Evolutionary conservation across 2,329 filamentous ascomycete genomes (phyloP).

Genomic region (Stylonectria norvegica): DNA sequence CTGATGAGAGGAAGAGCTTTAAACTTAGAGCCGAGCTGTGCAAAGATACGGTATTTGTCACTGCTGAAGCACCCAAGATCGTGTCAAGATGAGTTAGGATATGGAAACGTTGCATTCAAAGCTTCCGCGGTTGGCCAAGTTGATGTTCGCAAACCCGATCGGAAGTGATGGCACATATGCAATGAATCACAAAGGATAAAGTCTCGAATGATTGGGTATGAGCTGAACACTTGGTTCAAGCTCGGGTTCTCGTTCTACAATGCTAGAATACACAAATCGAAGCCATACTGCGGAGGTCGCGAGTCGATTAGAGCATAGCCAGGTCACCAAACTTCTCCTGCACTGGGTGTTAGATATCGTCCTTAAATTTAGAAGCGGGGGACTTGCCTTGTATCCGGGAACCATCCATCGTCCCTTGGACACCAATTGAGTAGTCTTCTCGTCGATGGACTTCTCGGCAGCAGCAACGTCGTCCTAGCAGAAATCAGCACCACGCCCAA

Average conservation of each 20-base stretch:
- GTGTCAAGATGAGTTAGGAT: no score
- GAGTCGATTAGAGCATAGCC: slow-evolving; percentile 74
- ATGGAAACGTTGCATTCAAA: no score
- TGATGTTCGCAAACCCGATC: no score
- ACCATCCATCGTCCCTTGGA: slow-evolving; percentile 98
- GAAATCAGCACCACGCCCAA: slow-evolving; percentile 24
- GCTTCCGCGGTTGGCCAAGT: no score
- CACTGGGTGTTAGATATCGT: slow-evolving; percentile 43
- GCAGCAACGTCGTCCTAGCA: slow-evolving; percentile 86
- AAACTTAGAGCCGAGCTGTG: no score
- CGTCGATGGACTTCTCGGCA: slow-evolving; percentile 93
- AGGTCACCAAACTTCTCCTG: slow-evolving; percentile 99
- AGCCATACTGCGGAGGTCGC: slow-evolving; percentile 36
- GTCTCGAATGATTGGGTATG: slow-evolving; percentile 28
- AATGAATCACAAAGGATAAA: slow-evolving; percentile 22
- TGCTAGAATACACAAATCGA: slow-evolving; percentile 65
- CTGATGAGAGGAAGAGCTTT: no score
- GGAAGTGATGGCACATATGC: slow-evolving; percentile 2
- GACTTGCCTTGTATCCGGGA: slow-evolving; percentile 93
- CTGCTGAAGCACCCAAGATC: no score
- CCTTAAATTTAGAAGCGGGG: background rate
- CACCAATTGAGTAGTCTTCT: slow-evolving; percentile 92
- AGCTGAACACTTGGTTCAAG: slow-evolving; percentile 33
- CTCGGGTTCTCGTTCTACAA: slow-evolving; percentile 58
- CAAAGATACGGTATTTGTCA: no score